These are phyloP conservation scores for Argentina anserina DNA, from an alignment of 306 rosid species.

Conservation along the genomic window DNA sequence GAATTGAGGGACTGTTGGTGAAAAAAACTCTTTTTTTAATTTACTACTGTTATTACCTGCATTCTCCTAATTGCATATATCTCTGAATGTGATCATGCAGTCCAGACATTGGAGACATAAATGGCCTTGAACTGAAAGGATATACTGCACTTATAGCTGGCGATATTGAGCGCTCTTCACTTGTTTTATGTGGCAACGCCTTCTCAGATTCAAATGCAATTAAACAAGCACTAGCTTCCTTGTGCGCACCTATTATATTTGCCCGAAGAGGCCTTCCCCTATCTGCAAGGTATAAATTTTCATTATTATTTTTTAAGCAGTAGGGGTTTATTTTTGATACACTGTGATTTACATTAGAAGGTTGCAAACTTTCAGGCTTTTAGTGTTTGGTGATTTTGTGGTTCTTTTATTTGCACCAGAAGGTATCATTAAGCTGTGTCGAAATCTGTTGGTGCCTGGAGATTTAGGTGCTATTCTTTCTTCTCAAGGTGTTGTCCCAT, in stretches of 20 bases:
- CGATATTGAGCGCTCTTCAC: slow-evolving; percentile 43
- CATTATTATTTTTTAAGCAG: not conserved
- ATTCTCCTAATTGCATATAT: not conserved
- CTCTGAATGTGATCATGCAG: slow-evolving; percentile 23
- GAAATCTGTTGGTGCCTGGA: slow-evolving; percentile 33
- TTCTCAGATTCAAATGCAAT: slow-evolving; percentile 32
- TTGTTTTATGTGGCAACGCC: slow-evolving; percentile 47
- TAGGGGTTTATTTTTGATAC: not conserved
- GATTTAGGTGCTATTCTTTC: slow-evolving; percentile 46
- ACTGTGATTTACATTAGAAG: slow-evolving; percentile 6
- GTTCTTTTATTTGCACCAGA: slow-evolving; percentile 40
- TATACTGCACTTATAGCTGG: slow-evolving; percentile 39
- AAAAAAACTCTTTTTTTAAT: not conserved
- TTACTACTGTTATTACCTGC: not conserved
- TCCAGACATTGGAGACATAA: slow-evolving; percentile 26
- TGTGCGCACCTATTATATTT: slow-evolving; percentile 39
- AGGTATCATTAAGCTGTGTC: slow-evolving; percentile 29
- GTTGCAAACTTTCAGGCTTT: slow-evolving; percentile 40
- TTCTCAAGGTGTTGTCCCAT: slow-evolving; percentile 28
- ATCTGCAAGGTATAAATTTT: slow-evolving; percentile 34
- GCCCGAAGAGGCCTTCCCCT: slow-evolving; percentile 48
- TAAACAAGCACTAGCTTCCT: slow-evolving; percentile 38
- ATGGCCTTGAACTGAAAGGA: slow-evolving; percentile 31
- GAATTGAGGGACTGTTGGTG: too few relatives aligned
- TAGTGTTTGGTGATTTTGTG: slow-evolving; percentile 33